Evolutionary conservation across 345 rosid genomes (phyloP), one percentile per base, ranked within the genome.

Genomic region (Cardiospermum halicacabum): DNA sequence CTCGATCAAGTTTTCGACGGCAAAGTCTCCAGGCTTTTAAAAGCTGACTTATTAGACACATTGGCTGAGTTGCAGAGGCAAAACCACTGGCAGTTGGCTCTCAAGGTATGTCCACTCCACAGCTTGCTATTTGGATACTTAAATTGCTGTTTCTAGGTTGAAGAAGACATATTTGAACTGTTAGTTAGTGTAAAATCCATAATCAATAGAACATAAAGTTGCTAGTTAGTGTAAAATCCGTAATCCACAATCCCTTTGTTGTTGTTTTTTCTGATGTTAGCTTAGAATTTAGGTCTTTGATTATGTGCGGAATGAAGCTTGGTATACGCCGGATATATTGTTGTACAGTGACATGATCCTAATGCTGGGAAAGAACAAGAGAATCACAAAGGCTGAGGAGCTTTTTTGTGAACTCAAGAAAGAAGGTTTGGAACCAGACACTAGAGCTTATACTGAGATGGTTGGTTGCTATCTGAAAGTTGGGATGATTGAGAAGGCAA

Each of bases 391-490:
- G 66, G 84, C 82, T 21, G 85, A 85, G 65, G 81, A 42, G 34
- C 65, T 75, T 31, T 78, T 85, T 55, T 63, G 60, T 42, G 71
- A 74, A 51, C 49, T 80, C 12, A 30, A 72, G 32, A 70, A 65
- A n/a, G 81, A 77, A 58, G 87, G 84, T 48, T 48, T 78, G 76
- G 71, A 77, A 69, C 78, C 80, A 3, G 78, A 82, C 62, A 74
- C 90, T 3, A 75, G 82, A 64, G 68, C 77, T 3, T 85, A 72
- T 65, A 77, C 78, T 7, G 91, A 85, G 76, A 77, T 85, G 87
- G 81, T 82, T 58, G 87, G 85, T 63, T 78, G 79, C 22, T 85
- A 82, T 68, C 56, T 82, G 4, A 60, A 64, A 18, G 77, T 65
- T 65, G 78, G 61, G 34, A 63, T 78, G 87, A 68, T 70, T 19